A percentile compares a stretch with the other conserved stretches of the same genome.
Conservation (phyloP, 495 filamentous ascomycete genomes). For the Aspergillus asperescens region DNA sequence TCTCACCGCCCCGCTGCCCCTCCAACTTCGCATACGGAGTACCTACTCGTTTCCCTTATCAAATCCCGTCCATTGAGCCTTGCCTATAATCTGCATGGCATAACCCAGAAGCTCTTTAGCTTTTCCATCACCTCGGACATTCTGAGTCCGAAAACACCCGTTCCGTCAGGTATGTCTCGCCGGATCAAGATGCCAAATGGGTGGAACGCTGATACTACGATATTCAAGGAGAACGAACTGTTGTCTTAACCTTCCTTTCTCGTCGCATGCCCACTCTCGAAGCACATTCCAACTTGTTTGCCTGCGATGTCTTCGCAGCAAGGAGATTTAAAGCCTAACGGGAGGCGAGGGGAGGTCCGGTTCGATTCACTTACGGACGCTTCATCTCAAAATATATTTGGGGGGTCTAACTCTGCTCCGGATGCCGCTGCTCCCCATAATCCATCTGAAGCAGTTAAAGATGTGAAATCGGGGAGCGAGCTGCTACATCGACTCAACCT, state of each 20-base stretch:
- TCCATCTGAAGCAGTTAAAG: conserved; percentile 43
- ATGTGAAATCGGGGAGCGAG: conserved; percentile 53
- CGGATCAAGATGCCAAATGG: background rate
- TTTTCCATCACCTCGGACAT: background rate
- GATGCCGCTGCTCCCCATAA: conserved; percentile 29
- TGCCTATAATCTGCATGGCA: conserved; percentile 20
- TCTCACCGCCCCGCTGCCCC: conserved; percentile 7
- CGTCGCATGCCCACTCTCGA: background rate
- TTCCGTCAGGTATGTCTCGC: background rate
- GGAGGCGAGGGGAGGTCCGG: conserved; percentile 33
- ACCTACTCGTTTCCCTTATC: background rate
- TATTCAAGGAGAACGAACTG: background rate
- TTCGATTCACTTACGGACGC: conserved; percentile 32
- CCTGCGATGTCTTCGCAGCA: conserved; percentile 32
- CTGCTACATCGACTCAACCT: conserved; percentile 60
- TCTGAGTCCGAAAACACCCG: background rate
- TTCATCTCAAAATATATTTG: conserved; percentile 32
- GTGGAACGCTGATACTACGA: background rate
- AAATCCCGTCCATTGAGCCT: background rate
- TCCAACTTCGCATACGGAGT: background rate
- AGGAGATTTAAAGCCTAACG: conserved; percentile 25
- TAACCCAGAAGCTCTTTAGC: conserved; percentile 6
- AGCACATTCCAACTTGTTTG: conserved; percentile 2
- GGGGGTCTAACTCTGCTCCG: conserved; percentile 13
- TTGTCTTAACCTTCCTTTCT: background rate